Evolutionary conservation across 495 filamentous ascomycete genomes (phyloP).

Genomic region (Umbilicaria muhlenbergii): DNA sequence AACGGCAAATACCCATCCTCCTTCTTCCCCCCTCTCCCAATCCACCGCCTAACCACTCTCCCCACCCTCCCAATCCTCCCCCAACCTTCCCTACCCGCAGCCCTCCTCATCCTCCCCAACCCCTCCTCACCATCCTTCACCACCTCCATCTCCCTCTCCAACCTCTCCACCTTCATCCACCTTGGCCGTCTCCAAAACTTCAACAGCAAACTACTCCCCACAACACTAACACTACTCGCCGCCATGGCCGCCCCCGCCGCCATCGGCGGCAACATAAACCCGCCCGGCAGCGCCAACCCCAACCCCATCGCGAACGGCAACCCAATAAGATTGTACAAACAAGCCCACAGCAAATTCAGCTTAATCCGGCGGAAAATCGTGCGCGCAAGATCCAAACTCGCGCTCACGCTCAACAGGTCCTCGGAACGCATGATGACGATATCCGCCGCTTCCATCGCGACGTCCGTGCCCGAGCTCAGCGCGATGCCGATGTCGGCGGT

Average conservation of each 20-base stretch:
- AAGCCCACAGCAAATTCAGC: constrained; percentile 82
- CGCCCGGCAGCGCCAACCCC: constrained; percentile 68
- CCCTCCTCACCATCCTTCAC: constrained; percentile 1
- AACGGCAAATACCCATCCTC: constrained; percentile 13
- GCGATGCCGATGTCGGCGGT: constrained; percentile 89
- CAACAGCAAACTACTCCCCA: constrained; percentile 64
- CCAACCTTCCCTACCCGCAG: constrained; percentile 1
- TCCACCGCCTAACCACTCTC: not conserved
- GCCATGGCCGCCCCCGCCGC: constrained; percentile 94
- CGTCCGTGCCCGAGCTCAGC: constrained; percentile 82
- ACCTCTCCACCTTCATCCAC: constrained; percentile 71
- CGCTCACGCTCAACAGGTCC: constrained; percentile 81
- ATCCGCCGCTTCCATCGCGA: constrained; percentile 94
- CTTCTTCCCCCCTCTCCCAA: not conserved
- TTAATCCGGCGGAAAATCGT: constrained; percentile 89
- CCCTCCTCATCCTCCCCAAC: constrained; percentile 11
- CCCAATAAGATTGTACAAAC: constrained; percentile 81
- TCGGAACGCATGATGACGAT: constrained; percentile 90
- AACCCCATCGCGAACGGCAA: constrained; percentile 94
- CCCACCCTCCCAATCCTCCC: not conserved
- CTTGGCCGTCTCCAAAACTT: constrained; percentile 74
- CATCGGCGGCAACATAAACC: constrained; percentile 81
- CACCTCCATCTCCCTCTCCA: constrained; percentile 22
- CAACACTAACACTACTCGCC: constrained; percentile 74
- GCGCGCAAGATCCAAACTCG: constrained; percentile 64